Base-by-base conservation (phyloP, 768 basidiomycete species). In the Xerocomus brunneocitrinus region DNA sequence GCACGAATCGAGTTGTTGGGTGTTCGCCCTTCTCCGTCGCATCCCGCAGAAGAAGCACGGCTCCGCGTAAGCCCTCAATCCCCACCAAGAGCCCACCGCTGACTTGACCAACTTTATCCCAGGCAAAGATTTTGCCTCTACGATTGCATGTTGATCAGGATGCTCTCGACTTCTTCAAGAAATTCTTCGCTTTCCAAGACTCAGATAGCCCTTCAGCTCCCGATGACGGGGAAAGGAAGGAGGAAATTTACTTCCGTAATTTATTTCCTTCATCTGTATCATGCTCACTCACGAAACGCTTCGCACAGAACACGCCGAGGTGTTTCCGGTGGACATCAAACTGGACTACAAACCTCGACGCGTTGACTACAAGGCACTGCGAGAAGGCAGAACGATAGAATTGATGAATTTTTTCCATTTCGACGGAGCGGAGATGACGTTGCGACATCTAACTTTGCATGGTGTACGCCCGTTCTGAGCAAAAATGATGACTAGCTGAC, bases 361-460 rank as follows among this genome's bases (percentile, higher is more conserved):
- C 6, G 95, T 99, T 19, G 92, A 98, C 68, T 97, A 98, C 67
- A 75, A 83, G 56, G 97, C 95, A 8, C 74, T 99, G 53, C 81
- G 85, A 36, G 88, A 94, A 56, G 97, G 97, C 13, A 83, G 79
- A 69, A 94, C 93, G 0, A 95, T 95, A 55, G 97, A 99, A 66
- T 72, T 99, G 43, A 98, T 99, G 95, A 99, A 99, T 67, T 98
- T 99, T 70, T 99, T 99, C 85, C 95, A 98, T 71, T 99, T 98
- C 59, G 97, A 98, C 62, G 95, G 92, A 0, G 90, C 95, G 4
- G 97, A 98, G 70, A 98, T 99, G 93, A 97, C 94, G 0, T 70
- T 99, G 49, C 79, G 97, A 52, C 94, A 97, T 63, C 87, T 98
- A 58, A 92, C 91, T 16, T 68, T 98, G 31, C 83, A 87, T 55